A percentile compares a stretch with the other conserved stretches of the same genome.
Evolutionary conservation across 345 rosid species (phyloP).

Genomic region (Clausena lansium): DNA sequence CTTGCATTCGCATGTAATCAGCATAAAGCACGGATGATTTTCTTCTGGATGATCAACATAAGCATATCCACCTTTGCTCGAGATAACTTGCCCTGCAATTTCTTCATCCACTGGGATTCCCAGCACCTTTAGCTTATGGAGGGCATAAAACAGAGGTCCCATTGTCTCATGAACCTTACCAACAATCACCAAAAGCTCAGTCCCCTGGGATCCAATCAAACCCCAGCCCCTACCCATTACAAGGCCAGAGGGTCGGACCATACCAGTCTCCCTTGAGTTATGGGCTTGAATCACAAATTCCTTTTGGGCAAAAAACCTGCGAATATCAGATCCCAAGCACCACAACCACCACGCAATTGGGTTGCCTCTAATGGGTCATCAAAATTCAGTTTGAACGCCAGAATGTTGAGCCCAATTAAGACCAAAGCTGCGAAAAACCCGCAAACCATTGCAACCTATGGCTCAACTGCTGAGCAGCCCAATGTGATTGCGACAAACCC

Average conservation of each 20-base stretch:
- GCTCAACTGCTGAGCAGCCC: constrained; percentile 65
- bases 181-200: constrained; percentile 41
- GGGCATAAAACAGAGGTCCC: constrained; percentile 56
- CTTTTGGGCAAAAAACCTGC: constrained; percentile 61
- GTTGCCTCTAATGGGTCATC: constrained; percentile 67
- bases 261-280: constrained; percentile 37
- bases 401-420: constrained; percentile 48
- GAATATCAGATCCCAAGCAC: constrained; percentile 61
- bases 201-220: constrained; percentile 45
- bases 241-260: constrained; percentile 46
- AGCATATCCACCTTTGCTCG: constrained; percentile 60
- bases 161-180: constrained; percentile 52
- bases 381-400: constrained; percentile 35
- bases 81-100: constrained; percentile 56
- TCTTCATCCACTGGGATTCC: constrained; percentile 52
- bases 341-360: constrained; percentile 66
- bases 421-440: constrained; percentile 52
- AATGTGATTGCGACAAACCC: constrained; percentile 65
- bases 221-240: constrained; percentile 66
- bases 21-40: constrained; percentile 32
- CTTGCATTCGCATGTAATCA: constrained; percentile 34
- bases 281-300: constrained; percentile 56
- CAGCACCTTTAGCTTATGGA: constrained; percentile 39
- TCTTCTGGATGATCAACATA: constrained; percentile 38
- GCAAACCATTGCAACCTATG: constrained; percentile 65